These are phyloP conservation scores for Colletotrichum somersetense DNA, from an alignment of 2,329 filamentous ascomycete genomes.

Conservation along the genomic window DNA sequence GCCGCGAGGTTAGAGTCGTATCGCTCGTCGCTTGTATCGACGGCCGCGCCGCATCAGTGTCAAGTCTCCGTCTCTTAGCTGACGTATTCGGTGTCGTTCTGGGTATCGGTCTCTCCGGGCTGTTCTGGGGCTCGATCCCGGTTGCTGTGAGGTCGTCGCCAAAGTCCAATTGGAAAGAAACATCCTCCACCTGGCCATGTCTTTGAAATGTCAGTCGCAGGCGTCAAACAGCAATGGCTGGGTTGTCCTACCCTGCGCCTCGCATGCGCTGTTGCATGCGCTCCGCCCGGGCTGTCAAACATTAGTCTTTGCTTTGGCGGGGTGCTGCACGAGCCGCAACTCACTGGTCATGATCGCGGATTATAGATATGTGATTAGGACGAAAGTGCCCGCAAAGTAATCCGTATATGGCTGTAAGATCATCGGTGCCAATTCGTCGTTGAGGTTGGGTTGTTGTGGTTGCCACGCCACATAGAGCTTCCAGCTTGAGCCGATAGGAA, in stretches of 20 bases:
- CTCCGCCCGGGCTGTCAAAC: slow-evolving; percentile 65
- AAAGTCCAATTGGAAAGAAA: slow-evolving; percentile 67
- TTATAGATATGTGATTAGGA: background rate
- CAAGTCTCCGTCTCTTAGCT: slow-evolving; percentile 59
- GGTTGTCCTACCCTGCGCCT: slow-evolving; percentile 68
- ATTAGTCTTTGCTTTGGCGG: slow-evolving; percentile 28
- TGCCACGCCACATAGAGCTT: background rate
- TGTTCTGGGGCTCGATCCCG: slow-evolving; percentile 31
- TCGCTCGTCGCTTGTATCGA: slow-evolving; percentile 34
- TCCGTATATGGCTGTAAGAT: background rate
- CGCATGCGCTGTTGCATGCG: slow-evolving; percentile 75
- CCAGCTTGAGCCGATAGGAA: background rate
- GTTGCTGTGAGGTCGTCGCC: slow-evolving; percentile 43
- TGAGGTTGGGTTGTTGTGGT: background rate
- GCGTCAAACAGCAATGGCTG: slow-evolving; percentile 5
- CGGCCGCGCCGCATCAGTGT: slow-evolving; percentile 34
- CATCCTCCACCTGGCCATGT: slow-evolving; percentile 69
- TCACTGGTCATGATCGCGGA: slow-evolving; percentile 52
- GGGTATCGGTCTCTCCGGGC: slow-evolving; percentile 33
- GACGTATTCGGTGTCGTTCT: slow-evolving; percentile 59
- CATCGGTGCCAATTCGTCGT: slow-evolving; percentile 6
- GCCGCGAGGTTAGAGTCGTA: slow-evolving; percentile 8
- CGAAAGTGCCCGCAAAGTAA: background rate
- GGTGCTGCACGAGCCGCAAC: slow-evolving; percentile 24
- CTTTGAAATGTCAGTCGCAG: slow-evolving; percentile 49